Conservation (phyloP, 352 stramenopile species). For the Phytophthora constricta region DNA sequence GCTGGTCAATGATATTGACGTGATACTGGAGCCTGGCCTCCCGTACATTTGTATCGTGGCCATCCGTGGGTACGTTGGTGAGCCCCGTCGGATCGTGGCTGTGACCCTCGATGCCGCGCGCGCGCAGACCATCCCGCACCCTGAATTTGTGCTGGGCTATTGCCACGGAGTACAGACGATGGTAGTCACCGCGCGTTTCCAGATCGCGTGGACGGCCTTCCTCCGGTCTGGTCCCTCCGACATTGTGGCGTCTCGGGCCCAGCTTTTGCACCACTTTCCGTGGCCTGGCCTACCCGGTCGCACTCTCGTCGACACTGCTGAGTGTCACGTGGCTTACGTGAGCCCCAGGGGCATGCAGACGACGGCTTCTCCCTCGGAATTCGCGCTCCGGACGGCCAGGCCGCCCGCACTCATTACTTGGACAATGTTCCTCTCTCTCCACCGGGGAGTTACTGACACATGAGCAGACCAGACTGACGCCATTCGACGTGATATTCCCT, state of each 20-base stretch:
- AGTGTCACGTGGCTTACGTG: not conserved
- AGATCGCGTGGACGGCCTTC: not conserved
- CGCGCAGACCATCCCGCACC: not conserved
- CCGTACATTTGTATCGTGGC: constrained; percentile 1
- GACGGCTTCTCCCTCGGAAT: not conserved
- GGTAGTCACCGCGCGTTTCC: not conserved
- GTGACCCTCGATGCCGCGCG: constrained; percentile 9
- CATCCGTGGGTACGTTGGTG: not conserved
- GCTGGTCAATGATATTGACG: constrained; percentile 9
- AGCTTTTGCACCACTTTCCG: not conserved
- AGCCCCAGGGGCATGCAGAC: not conserved
- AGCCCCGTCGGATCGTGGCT: not conserved
- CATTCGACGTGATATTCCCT: not conserved
- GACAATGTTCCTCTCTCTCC: too few relatives aligned
- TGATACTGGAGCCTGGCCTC: not conserved
- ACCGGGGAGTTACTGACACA: too few relatives aligned
- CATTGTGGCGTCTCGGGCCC: not conserved
- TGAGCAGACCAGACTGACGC: not conserved
- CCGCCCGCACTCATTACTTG: not conserved
- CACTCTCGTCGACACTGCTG: not conserved
- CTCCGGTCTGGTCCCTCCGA: not conserved
- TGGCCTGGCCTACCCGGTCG: not conserved
- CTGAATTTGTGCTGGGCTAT: constrained; percentile 5
- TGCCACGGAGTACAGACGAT: not conserved
- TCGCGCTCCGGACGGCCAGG: too few relatives aligned